Evolutionary conservation across 352 stramenopile genomes (phyloP).

Genomic region (Globisporangium sylvaticum): DNA sequence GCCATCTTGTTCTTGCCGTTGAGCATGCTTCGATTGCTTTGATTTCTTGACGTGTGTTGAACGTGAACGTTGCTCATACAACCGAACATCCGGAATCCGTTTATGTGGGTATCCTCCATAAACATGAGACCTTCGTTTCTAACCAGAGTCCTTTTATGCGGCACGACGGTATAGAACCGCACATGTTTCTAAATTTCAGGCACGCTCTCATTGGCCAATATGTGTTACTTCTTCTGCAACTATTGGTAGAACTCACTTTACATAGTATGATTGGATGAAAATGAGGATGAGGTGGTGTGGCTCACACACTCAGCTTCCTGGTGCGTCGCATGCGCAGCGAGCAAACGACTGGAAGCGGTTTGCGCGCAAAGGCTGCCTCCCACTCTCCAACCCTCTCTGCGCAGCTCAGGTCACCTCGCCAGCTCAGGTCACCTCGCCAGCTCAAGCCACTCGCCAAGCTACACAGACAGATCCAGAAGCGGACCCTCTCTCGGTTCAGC

Average conservation of each 20-base stretch:
- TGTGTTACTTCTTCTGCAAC: too few species aligned
- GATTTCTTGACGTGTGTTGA: constrained; percentile 1
- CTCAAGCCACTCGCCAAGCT: not conserved
- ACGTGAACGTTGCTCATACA: too few species aligned
- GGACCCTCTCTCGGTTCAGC: not conserved
- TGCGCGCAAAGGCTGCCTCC: not conserved
- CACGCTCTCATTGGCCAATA: not conserved
- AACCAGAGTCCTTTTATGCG: too few species aligned
- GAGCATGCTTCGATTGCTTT: not conserved
- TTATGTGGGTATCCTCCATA: too few species aligned
- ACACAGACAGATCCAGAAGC: not conserved
- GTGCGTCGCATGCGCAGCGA: not conserved
- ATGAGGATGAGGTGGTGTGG: not conserved
- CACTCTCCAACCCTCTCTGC: not conserved
- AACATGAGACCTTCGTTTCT: too few species aligned
- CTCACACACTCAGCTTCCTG: too few species aligned
- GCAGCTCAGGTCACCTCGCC: not conserved
- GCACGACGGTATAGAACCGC: constrained; percentile 2
- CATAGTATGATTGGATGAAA: not conserved
- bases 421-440: not conserved
- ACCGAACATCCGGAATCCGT: too few species aligned
- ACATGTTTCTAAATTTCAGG: not conserved
- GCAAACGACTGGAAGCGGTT: not conserved
- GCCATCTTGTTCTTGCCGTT: constrained; percentile 11
- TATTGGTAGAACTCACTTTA: too few species aligned